Conservation (phyloP, 768 basidiomycete genomes). For the Phanerodontia chrysosporium region DNA sequence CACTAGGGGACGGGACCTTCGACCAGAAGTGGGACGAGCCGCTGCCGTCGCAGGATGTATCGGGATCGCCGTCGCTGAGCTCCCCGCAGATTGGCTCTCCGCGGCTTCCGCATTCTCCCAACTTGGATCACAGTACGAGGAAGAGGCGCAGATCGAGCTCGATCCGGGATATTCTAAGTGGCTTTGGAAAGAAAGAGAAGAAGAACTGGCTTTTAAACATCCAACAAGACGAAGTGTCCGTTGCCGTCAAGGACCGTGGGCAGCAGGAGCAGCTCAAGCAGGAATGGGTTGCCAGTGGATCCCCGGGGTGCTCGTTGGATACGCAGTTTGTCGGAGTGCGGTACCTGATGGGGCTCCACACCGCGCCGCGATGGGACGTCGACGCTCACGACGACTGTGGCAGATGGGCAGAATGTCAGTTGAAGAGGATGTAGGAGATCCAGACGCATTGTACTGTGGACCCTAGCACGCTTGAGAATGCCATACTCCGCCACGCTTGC, state of each 20-base stretch:
- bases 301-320: conserved; percentile 5
- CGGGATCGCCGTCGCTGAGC: background rate
- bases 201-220: background rate
- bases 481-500: too few relatives aligned
- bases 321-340: conserved; percentile 10
- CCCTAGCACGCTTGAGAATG: too few relatives aligned
- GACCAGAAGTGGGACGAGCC: conserved; percentile 8
- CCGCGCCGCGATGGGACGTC: conserved; percentile 5
- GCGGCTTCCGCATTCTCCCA: background rate
- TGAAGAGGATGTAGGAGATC: background rate
- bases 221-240: background rate
- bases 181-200: conserved; percentile 1
- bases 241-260: background rate
- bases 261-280: background rate
- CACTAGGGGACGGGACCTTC: conserved; percentile 11
- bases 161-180: conserved; percentile 2
- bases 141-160: conserved; percentile 5
- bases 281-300: conserved; percentile 9
- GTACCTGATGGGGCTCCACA: conserved; percentile 7
- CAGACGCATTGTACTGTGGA: too few relatives aligned
- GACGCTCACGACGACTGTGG: background rate
- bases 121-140: background rate
- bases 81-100: background rate
- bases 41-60: background rate
- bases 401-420: background rate